Conservation (phyloP, 2,329 filamentous ascomycete species). For the Aspergillus flavus region DNA sequence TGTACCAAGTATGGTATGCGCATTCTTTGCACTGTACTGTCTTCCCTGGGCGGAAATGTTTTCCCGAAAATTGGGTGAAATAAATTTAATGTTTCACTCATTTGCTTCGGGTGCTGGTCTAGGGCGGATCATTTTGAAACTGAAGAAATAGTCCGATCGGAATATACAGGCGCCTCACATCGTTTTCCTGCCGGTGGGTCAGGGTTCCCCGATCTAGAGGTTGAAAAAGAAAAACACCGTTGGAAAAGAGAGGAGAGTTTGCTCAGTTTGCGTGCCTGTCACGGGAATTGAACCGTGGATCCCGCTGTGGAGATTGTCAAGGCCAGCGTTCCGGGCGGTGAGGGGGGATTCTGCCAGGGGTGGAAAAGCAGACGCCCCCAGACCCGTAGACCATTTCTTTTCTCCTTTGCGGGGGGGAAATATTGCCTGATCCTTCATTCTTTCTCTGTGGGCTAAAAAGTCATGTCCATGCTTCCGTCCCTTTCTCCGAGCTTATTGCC, state of each 20-base stretch:
- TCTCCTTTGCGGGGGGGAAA: neutral
- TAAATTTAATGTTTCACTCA: no score
- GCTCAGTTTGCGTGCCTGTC: neutral
- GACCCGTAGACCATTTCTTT: neutral
- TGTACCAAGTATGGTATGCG: no score
- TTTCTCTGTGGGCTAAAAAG: neutral
- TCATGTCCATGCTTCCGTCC: neutral
- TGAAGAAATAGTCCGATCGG: neutral
- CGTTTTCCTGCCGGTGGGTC: neutral
- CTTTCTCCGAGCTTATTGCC: neutral
- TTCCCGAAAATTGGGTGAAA: no score
- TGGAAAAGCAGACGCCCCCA: neutral
- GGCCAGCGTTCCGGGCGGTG: neutral
- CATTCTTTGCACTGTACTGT: no score
- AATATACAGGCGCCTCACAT: neutral
- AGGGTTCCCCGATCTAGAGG: neutral
- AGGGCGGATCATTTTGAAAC: neutral
- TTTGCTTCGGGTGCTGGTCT: no score
- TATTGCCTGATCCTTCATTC: neutral
- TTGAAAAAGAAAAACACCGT: neutral
- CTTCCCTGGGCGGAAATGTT: no score
- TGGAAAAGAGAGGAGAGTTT: neutral
- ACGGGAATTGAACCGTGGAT: neutral
- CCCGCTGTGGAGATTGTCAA: neutral
- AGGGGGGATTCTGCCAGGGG: neutral